These are phyloP conservation scores for Aspergillus cavernicola DNA, from an alignment of 495 filamentous ascomycete species.

Conservation along the genomic window DNA sequence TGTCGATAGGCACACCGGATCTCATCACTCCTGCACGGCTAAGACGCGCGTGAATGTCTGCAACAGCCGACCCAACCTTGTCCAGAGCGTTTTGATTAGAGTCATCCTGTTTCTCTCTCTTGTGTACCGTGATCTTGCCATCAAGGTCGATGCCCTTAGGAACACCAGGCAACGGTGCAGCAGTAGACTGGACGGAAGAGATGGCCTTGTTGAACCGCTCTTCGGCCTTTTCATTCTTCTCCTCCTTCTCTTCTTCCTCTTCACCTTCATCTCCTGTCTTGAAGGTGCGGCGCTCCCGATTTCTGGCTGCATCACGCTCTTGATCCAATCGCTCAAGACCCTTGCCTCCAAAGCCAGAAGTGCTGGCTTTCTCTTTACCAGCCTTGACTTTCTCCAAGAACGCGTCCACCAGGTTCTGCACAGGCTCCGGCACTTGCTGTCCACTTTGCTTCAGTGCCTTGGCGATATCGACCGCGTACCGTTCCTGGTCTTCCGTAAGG, in stretches of 20 bases:
- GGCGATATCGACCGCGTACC: conserved; percentile 82
- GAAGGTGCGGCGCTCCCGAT: conserved; percentile 80
- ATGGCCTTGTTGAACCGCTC: conserved; percentile 65
- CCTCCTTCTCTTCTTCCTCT: conserved; percentile 77
- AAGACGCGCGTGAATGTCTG: conserved; percentile 80
- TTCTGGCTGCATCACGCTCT: conserved; percentile 79
- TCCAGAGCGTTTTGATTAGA: conserved; percentile 70
- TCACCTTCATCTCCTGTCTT: conserved; percentile 89
- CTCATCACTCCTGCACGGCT: conserved; percentile 82
- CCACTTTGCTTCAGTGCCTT: conserved; percentile 93
- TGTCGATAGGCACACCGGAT: conserved; percentile 93
- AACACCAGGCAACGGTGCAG: conserved; percentile 44
- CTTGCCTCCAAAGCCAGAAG: conserved; percentile 89
- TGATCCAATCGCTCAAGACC: conserved; percentile 87
- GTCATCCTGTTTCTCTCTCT: conserved; percentile 56
- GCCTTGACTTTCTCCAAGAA: conserved; percentile 88
- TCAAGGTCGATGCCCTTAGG: conserved; percentile 66
- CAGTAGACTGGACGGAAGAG: conserved; percentile 57
- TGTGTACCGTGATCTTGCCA: conserved; percentile 77
- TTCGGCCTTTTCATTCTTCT: conserved; percentile 51
- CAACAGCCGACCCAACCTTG: conserved; percentile 79
- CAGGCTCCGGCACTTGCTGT: conserved; percentile 69
- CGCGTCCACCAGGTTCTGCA: conserved; percentile 59
- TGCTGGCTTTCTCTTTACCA: conserved; percentile 80
- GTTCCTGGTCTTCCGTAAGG: conserved; percentile 85